Conservation (phyloP, 768 basidiomycete genomes). For the Coprinopsis cinerea region DNA sequence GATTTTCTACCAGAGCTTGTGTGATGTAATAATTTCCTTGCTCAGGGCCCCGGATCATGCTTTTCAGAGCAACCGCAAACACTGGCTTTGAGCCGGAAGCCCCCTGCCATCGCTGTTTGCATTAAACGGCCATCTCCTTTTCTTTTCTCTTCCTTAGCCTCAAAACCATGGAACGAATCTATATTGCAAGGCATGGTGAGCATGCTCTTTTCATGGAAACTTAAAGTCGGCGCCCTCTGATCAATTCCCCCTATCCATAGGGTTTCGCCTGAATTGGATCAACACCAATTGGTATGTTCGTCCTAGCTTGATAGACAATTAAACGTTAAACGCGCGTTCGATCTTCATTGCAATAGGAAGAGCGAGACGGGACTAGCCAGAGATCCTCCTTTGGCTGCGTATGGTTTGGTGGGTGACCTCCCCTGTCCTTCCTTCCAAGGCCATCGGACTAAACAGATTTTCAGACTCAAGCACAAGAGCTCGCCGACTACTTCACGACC, state of each 20-base stretch:
- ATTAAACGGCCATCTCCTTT: background rate
- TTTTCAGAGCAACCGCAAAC: too few relatives aligned
- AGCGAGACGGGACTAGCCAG: constrained; percentile 60
- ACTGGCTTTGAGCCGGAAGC: too few relatives aligned
- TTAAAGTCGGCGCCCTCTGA: background rate
- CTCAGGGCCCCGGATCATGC: too few relatives aligned
- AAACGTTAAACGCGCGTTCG: background rate
- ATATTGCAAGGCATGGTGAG: constrained; percentile 64
- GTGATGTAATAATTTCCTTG: too few relatives aligned
- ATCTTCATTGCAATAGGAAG: constrained; percentile 36
- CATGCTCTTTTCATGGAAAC: background rate
- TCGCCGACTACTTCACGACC: constrained; percentile 57
- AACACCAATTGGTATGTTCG: constrained; percentile 52
- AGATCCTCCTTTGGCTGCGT: constrained; percentile 69
- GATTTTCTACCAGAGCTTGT: constrained; percentile 1
- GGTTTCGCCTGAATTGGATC: constrained; percentile 73
- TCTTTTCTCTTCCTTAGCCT: constrained; percentile 1
- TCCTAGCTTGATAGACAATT: background rate
- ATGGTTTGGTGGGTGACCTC: constrained; percentile 61
- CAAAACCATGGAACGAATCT: constrained; percentile 55
- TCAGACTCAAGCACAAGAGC: constrained; percentile 67
- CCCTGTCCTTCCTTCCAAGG: constrained; percentile 1
- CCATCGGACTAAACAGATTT: constrained; percentile 6
- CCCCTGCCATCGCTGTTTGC: background rate
- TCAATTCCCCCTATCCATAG: constrained; percentile 29